Evolutionary conservation across 306 rosid genomes (phyloP), one percentile per base, ranked within the genome.

Genomic region (Dicorynia guianensis): DNA sequence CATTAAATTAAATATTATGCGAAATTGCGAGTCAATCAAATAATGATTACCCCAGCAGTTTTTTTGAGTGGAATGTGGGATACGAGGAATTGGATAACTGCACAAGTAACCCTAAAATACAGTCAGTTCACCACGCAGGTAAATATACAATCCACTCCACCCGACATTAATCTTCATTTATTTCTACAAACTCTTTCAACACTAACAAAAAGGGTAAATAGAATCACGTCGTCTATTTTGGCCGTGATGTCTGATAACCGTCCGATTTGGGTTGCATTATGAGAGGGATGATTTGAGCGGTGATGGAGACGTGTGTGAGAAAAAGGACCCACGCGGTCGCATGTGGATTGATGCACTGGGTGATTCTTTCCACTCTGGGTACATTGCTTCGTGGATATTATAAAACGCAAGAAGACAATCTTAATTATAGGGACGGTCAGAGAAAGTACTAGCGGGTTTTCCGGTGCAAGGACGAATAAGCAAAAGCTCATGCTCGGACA

Each of bases 401-500:
- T 64, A 70, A 81, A 38, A 11, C 0, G 11, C 25, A 69, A 58
- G 10, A 58, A 66, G 63, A 79, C 52, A 33, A 36, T 46, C 44
- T 79, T 75, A 76, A 76, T 83, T 74, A 72, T 20, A 63, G 82
- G 65, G 72, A 79, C 52, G 86, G 87, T 87, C 87, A 84, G 87
- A 80, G 77, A 86, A 82, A 75, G 92, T 74, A 57, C 80, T n/a
- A 83, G 88, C 97, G 97, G 96, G 93, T 88, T 90, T 88, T 83
- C 78, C 91, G 97, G 93, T 87, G 84, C n/a, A 75, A 88, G 89
- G 89, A 89, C 91, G 91, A 87, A 74, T 83, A 85, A 78, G 90
- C 75, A 82, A 89, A 89, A 88, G 93, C 87, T 56, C 80, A 68
- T 18, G 79, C 19, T 4, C 1, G 7, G 85, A 79, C 96, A 89